phyloP scores from a whole-genome alignment of 2,329 filamentous ascomycete species.

The Trichoderma sp. region DNA sequence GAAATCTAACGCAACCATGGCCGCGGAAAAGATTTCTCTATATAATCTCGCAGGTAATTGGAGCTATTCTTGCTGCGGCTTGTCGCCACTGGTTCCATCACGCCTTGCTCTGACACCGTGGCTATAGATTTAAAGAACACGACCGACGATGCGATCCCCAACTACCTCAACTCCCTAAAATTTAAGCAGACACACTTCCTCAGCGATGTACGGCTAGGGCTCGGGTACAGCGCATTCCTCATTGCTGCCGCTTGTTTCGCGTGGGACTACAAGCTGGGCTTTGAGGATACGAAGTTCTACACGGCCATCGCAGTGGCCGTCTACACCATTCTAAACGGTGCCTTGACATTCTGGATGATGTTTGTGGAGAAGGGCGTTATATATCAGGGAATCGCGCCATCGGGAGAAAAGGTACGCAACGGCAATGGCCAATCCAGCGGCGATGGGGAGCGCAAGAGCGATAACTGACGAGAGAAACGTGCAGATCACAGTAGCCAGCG shows the following conservation, averaged over 20 bases:
- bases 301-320: constrained; percentile 74
- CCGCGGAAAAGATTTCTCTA: constrained; percentile 58
- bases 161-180: constrained; percentile 85
- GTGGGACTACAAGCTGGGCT: constrained; percentile 89
- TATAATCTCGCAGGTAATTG: constrained; percentile 62
- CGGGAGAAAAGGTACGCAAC: constrained; percentile 60
- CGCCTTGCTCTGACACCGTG: constrained; percentile 10
- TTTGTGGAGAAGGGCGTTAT: constrained; percentile 77
- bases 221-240: constrained; percentile 79
- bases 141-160: constrained; percentile 88
- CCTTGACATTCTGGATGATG: constrained; percentile 81
- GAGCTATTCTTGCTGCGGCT: not conserved
- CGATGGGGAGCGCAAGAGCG: not conserved
- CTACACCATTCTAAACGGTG: constrained; percentile 76
- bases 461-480: constrained; percentile 20
- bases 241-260: constrained; percentile 82
- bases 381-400: constrained; percentile 68
- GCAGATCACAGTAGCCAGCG: constrained; percentile 70
- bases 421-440: not conserved
- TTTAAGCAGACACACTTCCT: constrained; percentile 81
- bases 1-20: constrained; percentile 30
- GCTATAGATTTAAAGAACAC: constrained; percentile 87
- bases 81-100: not conserved
- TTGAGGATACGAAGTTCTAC: constrained; percentile 79
- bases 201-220: constrained; percentile 74